A percentile compares a stretch with the other conserved stretches of the same genome.
These are phyloP conservation scores for Begonia peltatifolia DNA, from an alignment of 306 rosid species.

Conservation along the genomic window DNA sequence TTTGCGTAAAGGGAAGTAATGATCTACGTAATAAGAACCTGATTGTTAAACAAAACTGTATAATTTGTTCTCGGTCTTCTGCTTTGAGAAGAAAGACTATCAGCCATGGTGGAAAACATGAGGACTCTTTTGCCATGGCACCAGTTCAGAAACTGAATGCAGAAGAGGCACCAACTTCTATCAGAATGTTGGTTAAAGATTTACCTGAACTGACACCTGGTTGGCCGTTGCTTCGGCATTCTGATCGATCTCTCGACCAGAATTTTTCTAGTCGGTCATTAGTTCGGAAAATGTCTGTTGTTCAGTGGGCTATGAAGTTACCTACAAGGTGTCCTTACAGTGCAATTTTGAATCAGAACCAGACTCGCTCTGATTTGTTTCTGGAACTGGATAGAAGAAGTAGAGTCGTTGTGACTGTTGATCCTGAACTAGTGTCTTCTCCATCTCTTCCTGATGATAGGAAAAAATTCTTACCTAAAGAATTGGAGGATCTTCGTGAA, in stretches of 20 bases:
- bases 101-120: conserved; percentile 15
- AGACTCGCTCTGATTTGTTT: conserved; percentile 18
- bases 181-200: conserved; percentile 24
- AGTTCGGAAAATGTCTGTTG: conserved; percentile 50
- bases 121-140: conserved; percentile 58
- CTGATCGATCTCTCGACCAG: conserved; percentile 17
- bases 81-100: conserved; percentile 27
- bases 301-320: conserved; percentile 93
- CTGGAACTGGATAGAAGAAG: conserved; percentile 39
- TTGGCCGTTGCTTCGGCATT: conserved; percentile 75
- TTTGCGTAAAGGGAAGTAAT: conserved; percentile 9
- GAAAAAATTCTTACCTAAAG: conserved; percentile 29
- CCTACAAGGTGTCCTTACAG: conserved; percentile 37
- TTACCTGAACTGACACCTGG: conserved; percentile 60
- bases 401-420: conserved; percentile 67
- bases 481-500: conserved; percentile 73
- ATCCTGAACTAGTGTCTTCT: conserved; percentile 19
- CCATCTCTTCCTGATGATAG: conserved; percentile 26
- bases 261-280: conserved; percentile 13
- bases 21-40: conserved; percentile 14
- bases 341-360: conserved; percentile 17
- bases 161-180: conserved; percentile 18
- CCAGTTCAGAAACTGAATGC: conserved; percentile 25
- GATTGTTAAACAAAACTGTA: conserved; percentile 24
- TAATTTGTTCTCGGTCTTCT: conserved; percentile 30